phyloP scores from a whole-genome alignment of 2,329 filamentous ascomycete species.

The Elsinoe fawcettii region DNA sequence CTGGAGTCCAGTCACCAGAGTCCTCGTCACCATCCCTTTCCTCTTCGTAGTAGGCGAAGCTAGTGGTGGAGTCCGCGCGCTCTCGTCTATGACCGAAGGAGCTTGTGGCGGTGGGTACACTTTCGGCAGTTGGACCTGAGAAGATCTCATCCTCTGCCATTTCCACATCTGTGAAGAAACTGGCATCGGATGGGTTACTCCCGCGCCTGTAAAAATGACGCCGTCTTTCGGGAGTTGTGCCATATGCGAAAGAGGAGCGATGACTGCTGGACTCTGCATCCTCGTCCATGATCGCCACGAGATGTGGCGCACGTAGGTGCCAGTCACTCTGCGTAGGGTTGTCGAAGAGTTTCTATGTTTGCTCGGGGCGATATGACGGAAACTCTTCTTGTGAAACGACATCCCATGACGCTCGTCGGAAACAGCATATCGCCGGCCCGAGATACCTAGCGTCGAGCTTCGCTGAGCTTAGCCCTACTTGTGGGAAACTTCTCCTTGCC shows the following conservation, averaged over 20 bases:
- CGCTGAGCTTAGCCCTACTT: not conserved
- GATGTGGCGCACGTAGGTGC: not conserved
- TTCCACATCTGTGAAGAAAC: constrained; percentile 90
- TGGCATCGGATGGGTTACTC: constrained; percentile 54
- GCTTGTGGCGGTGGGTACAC: constrained; percentile 87
- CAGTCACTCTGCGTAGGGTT: not conserved
- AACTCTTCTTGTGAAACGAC: not conserved
- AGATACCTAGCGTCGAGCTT: too few relatives aligned
- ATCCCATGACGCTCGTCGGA: not conserved
- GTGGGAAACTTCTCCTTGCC: not conserved
- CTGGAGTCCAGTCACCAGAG: constrained; percentile 40
- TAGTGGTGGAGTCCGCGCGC: constrained; percentile 75
- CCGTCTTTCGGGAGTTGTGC: constrained; percentile 19
- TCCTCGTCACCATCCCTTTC: constrained; percentile 52
- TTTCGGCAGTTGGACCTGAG: constrained; percentile 88
- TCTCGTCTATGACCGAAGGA: constrained; percentile 78
- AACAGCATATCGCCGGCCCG: not conserved
- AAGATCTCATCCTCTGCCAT: constrained; percentile 97
- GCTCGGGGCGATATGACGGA: not conserved
- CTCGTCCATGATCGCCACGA: constrained; percentile 12
- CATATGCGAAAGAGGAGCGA: constrained; percentile 18
- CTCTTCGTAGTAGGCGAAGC: constrained; percentile 78
- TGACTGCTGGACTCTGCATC: constrained; percentile 14
- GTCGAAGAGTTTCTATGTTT: not conserved
- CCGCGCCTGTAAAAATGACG: constrained; percentile 50